Evolutionary conservation across 495 filamentous ascomycete species (phyloP), one percentile per base, ranked within the genome.

Genomic region (Hyaloscypha variabilis): DNA sequence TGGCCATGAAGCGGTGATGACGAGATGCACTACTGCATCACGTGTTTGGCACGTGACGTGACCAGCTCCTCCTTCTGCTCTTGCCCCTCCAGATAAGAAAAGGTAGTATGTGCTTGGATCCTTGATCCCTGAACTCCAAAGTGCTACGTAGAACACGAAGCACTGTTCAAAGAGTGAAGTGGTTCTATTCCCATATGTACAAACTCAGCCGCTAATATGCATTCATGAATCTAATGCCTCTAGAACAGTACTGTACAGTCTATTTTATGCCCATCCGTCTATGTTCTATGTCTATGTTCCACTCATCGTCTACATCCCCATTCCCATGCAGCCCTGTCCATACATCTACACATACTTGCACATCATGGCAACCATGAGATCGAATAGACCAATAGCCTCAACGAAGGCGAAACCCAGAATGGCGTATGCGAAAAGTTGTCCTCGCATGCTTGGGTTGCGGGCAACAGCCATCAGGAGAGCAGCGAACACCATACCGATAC

Each of bases 341-440:
- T 30, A 2, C 24, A 67, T 66, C 69, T 71, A 71, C 80, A 85
- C 82, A 79, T 83, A 86, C 85, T 90, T 90, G 86, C 86, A 87
- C 89, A 92, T 92, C 82, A 92, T 89, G 79, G 90, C 89, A 89
- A 93, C 87, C 90, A 94, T 94, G 74, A 94, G 88, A 76, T 91
- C 90, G 90, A 94, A 93, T 74, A 95, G 88, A 87, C 91, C 91
- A 71, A 92, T 95, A 83, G 91, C 91, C 79, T 95, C 91, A 77
- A 92, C 91, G 88, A 95, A 95, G 74, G 91, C 91, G 79, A 95
- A 95, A 81, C 91, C 91, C 75, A 95, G 82, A 89, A 95, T 93
- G 85, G 91, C 91, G 83, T 95, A 93, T 68, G 89, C 87, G 90
- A 95, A 95, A 72, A 95, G 90, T 84, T 94, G 91, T 74, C 90